phyloP scores from a whole-genome alignment of 2,329 filamentous ascomycete species.

The Ophiostoma montium region DNA sequence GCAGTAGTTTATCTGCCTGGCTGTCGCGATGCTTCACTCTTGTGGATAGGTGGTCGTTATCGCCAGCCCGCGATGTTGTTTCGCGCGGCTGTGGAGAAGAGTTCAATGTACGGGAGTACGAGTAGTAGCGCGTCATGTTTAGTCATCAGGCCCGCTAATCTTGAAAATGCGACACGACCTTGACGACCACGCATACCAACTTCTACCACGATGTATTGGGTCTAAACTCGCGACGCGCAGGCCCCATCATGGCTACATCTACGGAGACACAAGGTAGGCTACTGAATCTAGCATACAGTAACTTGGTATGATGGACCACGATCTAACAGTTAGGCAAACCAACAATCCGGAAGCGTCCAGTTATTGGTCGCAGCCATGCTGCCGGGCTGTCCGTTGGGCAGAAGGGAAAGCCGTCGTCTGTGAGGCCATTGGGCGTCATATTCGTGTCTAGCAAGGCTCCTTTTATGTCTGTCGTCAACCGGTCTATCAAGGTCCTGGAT shows the following conservation, averaged over 20 bases:
- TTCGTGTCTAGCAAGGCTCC: constrained; percentile 52
- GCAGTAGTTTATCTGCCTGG: not conserved
- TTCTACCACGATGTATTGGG: too few relatives aligned
- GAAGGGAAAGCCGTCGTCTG: not conserved
- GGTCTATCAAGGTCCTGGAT: constrained; percentile 48
- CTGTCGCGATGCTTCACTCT: not conserved
- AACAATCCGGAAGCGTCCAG: constrained; percentile 2
- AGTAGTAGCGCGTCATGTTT: not conserved
- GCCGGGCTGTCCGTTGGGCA: not conserved
- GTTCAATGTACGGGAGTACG: not conserved
- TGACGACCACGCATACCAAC: too few relatives aligned
- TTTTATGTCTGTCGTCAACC: constrained; percentile 54
- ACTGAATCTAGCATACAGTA: not conserved
- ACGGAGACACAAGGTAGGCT: too few relatives aligned
- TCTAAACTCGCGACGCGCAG: not conserved
- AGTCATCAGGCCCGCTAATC: not conserved
- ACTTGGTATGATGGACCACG: not conserved
- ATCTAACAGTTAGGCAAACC: not conserved
- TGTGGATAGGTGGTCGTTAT: too few relatives aligned
- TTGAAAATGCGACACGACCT: not conserved
- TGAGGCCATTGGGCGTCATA: constrained; percentile 22
- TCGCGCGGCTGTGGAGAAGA: too few relatives aligned
- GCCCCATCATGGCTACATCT: too few relatives aligned
- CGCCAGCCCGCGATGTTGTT: too few relatives aligned
- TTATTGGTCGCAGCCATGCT: constrained; percentile 6